Base-by-base conservation (phyloP, 164 flowering plant species). In the Echeveria elegans region DNA sequence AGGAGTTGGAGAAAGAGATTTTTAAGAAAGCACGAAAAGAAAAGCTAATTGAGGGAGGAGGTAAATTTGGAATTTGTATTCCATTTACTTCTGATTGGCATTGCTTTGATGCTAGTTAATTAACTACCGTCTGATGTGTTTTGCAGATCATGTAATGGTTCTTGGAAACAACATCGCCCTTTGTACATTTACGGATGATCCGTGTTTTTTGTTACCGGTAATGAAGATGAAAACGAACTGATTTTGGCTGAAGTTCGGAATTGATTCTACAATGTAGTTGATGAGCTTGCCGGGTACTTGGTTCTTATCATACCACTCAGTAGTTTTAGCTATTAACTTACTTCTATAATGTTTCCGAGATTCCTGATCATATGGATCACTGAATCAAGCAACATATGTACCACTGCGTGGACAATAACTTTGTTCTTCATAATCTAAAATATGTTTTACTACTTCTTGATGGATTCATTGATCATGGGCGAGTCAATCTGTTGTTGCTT, bases 401-500 rank as follows among this genome's bases (percentile, higher is more conserved):
- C 72, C 78, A 71, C 73, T 79, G 79, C 72, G 88, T 88, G 37
- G 88, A 84, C 58, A 86, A 82, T 72, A 78, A 68, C 72, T 82
- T 80, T 69, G 90, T 90, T 65, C 87, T 86, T 16, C 88, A 86
- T 69, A 86, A 84, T 67, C 70, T 87, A 72, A 85, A 86, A 77
- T 82, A 81, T 65, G 83, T 87, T 61, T 78, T 85, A 21, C 60
- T 84, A 23, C 86, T 90, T 77, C 78, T 85, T 30, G 93, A 87
- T 70, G 93, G 84, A 77, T 82, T 88, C 72, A 78, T 84, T 69
- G 93, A 88, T 77, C 87, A 87, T 64, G 88, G 93, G 93, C 86
- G 80, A 56, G 81, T 11, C 2, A 11, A 3, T 24, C 21, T 23
- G 2, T 48, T 38, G 36, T 40, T 18, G 18, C 1, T 10, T 41